phyloP scores from a whole-genome alignment of 768 basidiomycete species.

The Suillus luteus region DNA sequence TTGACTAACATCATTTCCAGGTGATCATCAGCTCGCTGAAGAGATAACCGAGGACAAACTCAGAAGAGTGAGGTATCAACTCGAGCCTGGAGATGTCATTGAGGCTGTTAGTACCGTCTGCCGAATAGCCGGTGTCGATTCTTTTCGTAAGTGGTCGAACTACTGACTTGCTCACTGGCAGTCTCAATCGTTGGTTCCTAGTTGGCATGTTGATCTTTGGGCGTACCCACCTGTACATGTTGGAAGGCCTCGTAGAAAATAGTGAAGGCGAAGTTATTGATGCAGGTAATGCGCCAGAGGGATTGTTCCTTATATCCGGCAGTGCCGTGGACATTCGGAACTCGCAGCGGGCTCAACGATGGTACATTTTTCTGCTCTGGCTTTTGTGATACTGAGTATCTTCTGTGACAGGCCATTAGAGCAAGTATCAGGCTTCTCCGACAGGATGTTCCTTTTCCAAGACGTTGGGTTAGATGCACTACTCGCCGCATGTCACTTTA shows the following conservation, averaged over 20 bases:
- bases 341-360: constrained; percentile 80
- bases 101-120: constrained; percentile 87
- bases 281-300: constrained; percentile 80
- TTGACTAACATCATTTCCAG: constrained; percentile 9
- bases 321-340: constrained; percentile 79
- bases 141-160: constrained; percentile 65
- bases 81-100: constrained; percentile 88
- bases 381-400: not conserved
- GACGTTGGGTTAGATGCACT: constrained; percentile 76
- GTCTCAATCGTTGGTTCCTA: constrained; percentile 9
- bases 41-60: constrained; percentile 89
- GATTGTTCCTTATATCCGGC: constrained; percentile 81
- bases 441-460: constrained; percentile 85
- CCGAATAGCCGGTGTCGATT: constrained; percentile 87
- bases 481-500: constrained; percentile 2
- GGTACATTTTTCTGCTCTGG: constrained; percentile 44
- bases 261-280: constrained; percentile 89
- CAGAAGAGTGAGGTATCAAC: constrained; percentile 79
- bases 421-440: constrained; percentile 76
- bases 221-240: constrained; percentile 81
- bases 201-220: constrained; percentile 91
- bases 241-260: constrained; percentile 87
- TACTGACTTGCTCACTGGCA: constrained; percentile 3
- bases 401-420: constrained; percentile 62
- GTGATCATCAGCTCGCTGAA: constrained; percentile 64